Evolutionary conservation across 148 eudicot species (phyloP), one percentile per base, ranked within the genome.

Genomic region (Mesembryanthemum crystallinum): DNA sequence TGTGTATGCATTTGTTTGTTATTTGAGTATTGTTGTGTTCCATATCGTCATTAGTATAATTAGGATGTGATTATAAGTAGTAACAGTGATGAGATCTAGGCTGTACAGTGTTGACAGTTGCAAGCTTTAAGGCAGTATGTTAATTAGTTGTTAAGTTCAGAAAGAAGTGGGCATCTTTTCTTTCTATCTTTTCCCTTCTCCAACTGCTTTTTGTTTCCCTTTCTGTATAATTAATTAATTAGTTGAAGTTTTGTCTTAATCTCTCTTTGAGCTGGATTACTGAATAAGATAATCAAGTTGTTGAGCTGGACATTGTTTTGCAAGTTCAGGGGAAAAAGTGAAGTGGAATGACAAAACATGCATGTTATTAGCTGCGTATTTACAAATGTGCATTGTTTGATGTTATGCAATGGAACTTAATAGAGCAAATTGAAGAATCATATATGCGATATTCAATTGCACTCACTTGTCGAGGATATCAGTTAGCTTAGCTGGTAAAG

Each of bases 61-160:
- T 43, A 23, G 69, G 69, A 37, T 67, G 30, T 67, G 49, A 42
- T 67, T 11, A 67, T 24, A 4, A 39, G 49, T 9, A 37, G 51
- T 39, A 66, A n/a, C n/a, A 39, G 5, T 37, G 59, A 54, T 21
- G 23, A 54, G 61, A 57, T 5, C 21, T 33, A 37, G 3, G 43
- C 35, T 67, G 71, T 67, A 42, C 3, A 43, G 54, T 24, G 71
- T n/a, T 43, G 42, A 64, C 24, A 32, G 67, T 64, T 15, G 61
- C 27, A 57, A 57, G 61, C 21, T 14, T 8, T 3, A 15, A 45
- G n/a, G 5, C n/a, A 52, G 57, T 52, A 52, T 52, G 57, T 18
- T 52, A n/a, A n/a, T n/a, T 52, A 52, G 57, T 52, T 15, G n/a
- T 52, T 52, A n/a, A n/a, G n/a, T 6, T 23, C 61, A 57, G 28